phyloP scores from a whole-genome alignment of 2,329 filamentous ascomycete species.

The Ascocoryne sarcoides region DNA sequence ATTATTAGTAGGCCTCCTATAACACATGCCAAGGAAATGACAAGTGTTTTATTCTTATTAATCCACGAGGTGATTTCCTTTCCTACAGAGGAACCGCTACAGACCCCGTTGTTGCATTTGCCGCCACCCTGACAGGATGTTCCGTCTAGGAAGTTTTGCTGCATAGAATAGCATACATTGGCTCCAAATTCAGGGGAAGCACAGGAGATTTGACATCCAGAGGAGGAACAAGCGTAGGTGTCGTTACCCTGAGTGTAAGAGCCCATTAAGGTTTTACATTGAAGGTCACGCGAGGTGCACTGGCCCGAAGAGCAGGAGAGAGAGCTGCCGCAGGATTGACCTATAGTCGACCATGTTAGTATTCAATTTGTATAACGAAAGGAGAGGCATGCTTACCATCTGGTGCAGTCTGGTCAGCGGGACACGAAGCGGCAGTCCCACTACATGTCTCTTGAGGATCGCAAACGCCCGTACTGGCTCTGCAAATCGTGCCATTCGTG shows the following conservation, averaged over 20 bases:
- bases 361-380: not conserved
- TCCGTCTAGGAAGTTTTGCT: constrained; percentile 90
- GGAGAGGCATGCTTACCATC: constrained; percentile 44
- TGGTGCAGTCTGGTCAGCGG: constrained; percentile 56
- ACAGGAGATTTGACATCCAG: constrained; percentile 71
- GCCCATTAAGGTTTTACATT: constrained; percentile 81
- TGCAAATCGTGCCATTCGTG: constrained; percentile 63
- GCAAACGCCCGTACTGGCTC: constrained; percentile 68
- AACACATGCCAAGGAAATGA: constrained; percentile 68
- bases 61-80: constrained; percentile 72
- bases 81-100: constrained; percentile 59
- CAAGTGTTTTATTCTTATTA: constrained; percentile 63
- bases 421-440: constrained; percentile 65
- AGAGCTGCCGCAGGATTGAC: constrained; percentile 53
- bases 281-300: constrained; percentile 83
- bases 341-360: constrained; percentile 22
- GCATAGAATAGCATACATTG: constrained; percentile 63
- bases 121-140: constrained; percentile 78
- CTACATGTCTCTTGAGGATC: constrained; percentile 80
- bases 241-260: constrained; percentile 63
- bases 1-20: constrained; percentile 67
- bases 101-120: constrained; percentile 68
- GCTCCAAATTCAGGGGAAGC: constrained; percentile 55
- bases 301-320: constrained; percentile 84
- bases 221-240: constrained; percentile 67